Evolutionary conservation across 805 yeast species (phyloP), one percentile per base, ranked within the genome.

Genomic region (Suhomyces sp.): DNA sequence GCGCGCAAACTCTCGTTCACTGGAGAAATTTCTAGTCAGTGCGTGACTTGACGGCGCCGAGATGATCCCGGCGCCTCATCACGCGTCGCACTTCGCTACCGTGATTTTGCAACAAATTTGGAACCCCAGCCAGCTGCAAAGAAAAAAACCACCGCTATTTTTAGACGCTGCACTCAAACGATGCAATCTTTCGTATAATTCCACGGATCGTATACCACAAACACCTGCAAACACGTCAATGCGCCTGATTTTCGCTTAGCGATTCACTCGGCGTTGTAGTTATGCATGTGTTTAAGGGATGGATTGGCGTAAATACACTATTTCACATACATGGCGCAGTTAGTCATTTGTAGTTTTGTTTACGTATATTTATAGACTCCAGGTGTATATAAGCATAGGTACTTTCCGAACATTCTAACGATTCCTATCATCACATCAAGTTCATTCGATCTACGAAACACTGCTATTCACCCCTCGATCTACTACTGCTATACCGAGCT

Each of bases 61-160:
- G 9, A n/a, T n/a, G 12, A 27, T 12, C 17, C 15, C 17, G 17
- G 31, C 31, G 31, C 13, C 31, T 6, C 31, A 10, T 3, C 8
- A 8, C 41, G 41, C 17, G 41, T 37, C 41, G 41, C 41, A 37
- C 47, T 13, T 45, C 17, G 47, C 37, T 10, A 31, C 41, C 20
- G 37, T 37, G 22, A 45, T 27, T 44, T 45, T 29, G 41, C 20
- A 12, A 45, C 47, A 33, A 33, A 29, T 45, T 45, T n/a, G 47
- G 22, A 20, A 29, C 19, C 25, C 19, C 20, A 45, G 40, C 47
- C 47, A 31, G 47, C 47, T 15, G 29, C 29, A n/a, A 22, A 24
- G 5, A 43, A 25, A 43, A 43, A 13, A 24, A 15, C 4, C 20
- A 6, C 19, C 22, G 37, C 35, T 17, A 47, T 47, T 37, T 37